Conservation (phyloP, 2,329 filamentous ascomycete genomes). For the Alternaria viburni region DNA sequence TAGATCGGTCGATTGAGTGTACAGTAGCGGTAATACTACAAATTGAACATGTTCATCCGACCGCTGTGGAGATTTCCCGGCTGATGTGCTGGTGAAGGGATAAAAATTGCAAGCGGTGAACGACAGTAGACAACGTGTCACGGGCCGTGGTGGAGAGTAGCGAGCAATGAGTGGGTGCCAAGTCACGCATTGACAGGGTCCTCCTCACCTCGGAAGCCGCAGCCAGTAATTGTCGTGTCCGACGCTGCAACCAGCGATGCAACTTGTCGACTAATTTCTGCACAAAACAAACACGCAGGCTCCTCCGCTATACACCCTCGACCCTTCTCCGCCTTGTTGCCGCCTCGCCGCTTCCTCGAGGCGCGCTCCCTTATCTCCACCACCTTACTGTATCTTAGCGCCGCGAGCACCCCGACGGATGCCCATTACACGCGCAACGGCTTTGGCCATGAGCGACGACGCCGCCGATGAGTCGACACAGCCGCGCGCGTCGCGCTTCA, state of each 20-base stretch:
- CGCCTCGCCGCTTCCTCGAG: slow-evolving; percentile 2
- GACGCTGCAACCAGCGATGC: background rate
- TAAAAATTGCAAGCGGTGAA: slow-evolving; percentile 4
- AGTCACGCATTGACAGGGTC: slow-evolving; percentile 22
- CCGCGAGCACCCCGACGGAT: slow-evolving; percentile 1
- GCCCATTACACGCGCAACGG: slow-evolving; percentile 10
- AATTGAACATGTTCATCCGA: background rate
- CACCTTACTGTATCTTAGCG: background rate
- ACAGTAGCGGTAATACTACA: background rate
- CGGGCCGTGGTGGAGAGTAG: slow-evolving; percentile 1
- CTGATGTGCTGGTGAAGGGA: background rate
- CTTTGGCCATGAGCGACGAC: slow-evolving; percentile 24
- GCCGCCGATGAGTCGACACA: slow-evolving; percentile 20
- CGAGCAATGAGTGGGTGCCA: slow-evolving; percentile 18
- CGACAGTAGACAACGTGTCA: slow-evolving; percentile 7
- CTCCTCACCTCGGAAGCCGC: slow-evolving; percentile 8
- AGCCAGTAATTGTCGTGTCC: background rate
- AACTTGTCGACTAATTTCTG: background rate
- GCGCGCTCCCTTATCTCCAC: background rate
- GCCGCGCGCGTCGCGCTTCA: slow-evolving; percentile 36
- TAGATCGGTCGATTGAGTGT: background rate
- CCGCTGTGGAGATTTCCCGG: background rate
- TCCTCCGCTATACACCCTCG: background rate
- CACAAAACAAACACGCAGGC: slow-evolving; percentile 16
- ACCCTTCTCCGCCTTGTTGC: background rate